Evolutionary conservation across 2,329 filamentous ascomycete genomes (phyloP).

Genomic region (Hirsutella minnesotensis): DNA sequence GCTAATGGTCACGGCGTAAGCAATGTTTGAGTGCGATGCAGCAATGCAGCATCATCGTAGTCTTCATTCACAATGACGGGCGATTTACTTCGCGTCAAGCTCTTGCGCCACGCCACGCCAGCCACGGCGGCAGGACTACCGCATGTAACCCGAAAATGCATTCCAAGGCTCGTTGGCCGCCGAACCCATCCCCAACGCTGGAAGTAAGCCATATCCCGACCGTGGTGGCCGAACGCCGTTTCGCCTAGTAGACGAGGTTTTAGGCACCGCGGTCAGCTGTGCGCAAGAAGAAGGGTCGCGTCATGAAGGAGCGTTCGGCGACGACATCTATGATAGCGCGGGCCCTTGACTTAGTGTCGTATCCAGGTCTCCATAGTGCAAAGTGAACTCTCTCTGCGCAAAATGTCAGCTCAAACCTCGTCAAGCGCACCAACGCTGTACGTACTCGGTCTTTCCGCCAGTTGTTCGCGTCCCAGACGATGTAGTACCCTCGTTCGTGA

Average conservation of each 20-base stretch:
- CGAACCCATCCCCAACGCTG: constrained; percentile 17
- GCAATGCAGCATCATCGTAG: too few relatives aligned
- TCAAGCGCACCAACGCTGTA: neutral
- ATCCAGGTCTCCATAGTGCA: constrained; percentile 52
- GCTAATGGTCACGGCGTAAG: too few relatives aligned
- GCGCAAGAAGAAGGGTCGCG: constrained; percentile 3
- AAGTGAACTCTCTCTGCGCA: constrained; percentile 44
- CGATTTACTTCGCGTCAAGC: constrained; percentile 1
- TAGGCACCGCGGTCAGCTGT: constrained; percentile 7
- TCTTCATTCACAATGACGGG: neutral
- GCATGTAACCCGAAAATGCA: constrained; percentile 15
- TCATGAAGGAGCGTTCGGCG: neutral
- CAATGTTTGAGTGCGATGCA: too few relatives aligned
- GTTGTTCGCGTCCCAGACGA: constrained; percentile 50
- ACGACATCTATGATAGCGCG: constrained; percentile 13
- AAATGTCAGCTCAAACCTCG: neutral
- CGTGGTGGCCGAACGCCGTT: constrained; percentile 20
- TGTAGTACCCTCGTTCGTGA: constrained; percentile 54
- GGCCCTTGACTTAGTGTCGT: constrained; percentile 26
- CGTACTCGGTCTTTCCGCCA: constrained; percentile 54
- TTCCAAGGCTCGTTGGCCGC: constrained; percentile 15
- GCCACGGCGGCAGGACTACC: constrained; percentile 6
- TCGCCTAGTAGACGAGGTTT: constrained; percentile 9
- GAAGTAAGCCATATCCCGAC: constrained; percentile 16
- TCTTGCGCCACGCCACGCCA: constrained; percentile 4